phyloP scores from a whole-genome alignment of 495 filamentous ascomycete genomes.

The Ramalina intermedia region DNA sequence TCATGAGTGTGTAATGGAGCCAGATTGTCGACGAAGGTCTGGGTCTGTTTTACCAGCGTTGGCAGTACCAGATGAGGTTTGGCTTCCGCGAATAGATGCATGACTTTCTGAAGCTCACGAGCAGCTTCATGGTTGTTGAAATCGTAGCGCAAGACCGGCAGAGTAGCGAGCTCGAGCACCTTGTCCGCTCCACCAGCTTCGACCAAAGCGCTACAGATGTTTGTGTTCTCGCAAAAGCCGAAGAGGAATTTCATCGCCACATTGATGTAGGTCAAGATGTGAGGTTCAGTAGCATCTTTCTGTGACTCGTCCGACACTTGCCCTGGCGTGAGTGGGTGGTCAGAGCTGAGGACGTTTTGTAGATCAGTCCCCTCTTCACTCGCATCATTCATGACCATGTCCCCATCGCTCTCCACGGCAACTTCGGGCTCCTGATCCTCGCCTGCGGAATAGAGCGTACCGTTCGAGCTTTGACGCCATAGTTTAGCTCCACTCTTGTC shows the following conservation, averaged over 20 bases:
- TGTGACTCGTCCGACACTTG: slow-evolving; percentile 32
- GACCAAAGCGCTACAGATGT: slow-evolving; percentile 61
- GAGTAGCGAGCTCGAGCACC: slow-evolving; percentile 67
- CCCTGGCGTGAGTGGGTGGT: slow-evolving; percentile 9
- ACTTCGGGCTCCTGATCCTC: slow-evolving; percentile 16
- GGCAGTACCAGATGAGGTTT: slow-evolving; percentile 73
- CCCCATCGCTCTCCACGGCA: slow-evolving; percentile 14
- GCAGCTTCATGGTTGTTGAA: slow-evolving; percentile 53
- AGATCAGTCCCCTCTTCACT: slow-evolving; percentile 1
- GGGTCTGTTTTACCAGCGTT: slow-evolving; percentile 58
- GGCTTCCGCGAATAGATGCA: slow-evolving; percentile 67
- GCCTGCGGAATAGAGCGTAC: slow-evolving; percentile 38
- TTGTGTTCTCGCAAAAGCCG: slow-evolving; percentile 62
- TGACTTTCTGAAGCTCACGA: slow-evolving; percentile 52
- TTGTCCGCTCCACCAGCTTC: slow-evolving; percentile 67
- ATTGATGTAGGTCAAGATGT: slow-evolving; percentile 30
- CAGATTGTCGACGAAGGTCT: slow-evolving; percentile 51
- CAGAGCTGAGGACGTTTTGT: slow-evolving; percentile 12
- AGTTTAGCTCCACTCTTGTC: slow-evolving; percentile 67
- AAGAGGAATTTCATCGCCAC: slow-evolving; percentile 61
- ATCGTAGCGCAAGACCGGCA: slow-evolving; percentile 61
- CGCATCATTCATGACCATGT: slow-evolving; percentile 15
- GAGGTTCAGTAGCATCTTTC: slow-evolving; percentile 7
- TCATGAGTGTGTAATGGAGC: slow-evolving; percentile 44
- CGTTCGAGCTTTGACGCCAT: slow-evolving; percentile 43